These are phyloP conservation scores for Scutellaria barbata DNA, from an alignment of 257 asterid species.

Conservation along the genomic window DNA sequence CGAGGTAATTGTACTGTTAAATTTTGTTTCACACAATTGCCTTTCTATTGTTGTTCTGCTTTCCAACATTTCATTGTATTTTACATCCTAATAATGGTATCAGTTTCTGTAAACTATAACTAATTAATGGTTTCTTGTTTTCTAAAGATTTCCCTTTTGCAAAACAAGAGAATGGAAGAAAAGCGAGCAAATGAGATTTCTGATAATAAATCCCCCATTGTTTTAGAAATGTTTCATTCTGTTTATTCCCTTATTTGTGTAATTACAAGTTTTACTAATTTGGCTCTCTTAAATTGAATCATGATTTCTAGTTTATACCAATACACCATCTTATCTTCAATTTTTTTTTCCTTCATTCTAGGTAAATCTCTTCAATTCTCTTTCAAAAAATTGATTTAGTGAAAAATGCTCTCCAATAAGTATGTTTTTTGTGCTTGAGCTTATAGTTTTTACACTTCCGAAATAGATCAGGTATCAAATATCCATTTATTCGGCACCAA, in stretches of 20 bases:
- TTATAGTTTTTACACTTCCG: no score
- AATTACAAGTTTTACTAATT: background rate
- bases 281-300: background rate
- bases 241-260: background rate
- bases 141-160: background rate
- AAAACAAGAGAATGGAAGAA: constrained; percentile 13
- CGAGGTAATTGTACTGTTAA: constrained; percentile 36
- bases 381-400: no score
- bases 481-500: no score
- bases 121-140: constrained; percentile 27
- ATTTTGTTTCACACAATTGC: constrained; percentile 35
- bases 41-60: constrained; percentile 34
- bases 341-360: no score
- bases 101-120: constrained; percentile 34
- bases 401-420: no score
- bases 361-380: no score
- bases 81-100: constrained; percentile 30
- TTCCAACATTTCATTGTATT: constrained; percentile 29
- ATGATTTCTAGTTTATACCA: no score
- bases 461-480: no score
- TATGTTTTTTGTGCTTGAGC: no score
- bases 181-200: constrained; percentile 13
- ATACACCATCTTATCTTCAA: no score
- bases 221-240: background rate
- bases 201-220: constrained; percentile 4